Evolutionary conservation across 257 asterid genomes (phyloP).

Genomic region (Sherardia arvensis): DNA sequence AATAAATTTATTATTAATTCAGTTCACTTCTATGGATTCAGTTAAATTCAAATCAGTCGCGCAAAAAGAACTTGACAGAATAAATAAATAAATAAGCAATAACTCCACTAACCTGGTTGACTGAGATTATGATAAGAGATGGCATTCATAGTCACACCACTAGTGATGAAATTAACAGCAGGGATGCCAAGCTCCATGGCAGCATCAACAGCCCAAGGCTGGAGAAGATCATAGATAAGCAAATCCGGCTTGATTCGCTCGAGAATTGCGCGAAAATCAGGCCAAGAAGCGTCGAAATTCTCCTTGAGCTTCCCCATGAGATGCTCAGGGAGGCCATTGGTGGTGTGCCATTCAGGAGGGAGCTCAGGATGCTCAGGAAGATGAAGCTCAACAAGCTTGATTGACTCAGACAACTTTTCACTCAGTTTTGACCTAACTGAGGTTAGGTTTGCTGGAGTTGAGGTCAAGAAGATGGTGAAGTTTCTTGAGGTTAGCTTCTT

Average conservation of each 20-base stretch:
- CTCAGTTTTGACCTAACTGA: not conserved
- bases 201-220: slow-evolving; percentile 7
- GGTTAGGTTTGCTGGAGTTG: not conserved
- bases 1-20: no score
- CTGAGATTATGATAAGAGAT: not conserved
- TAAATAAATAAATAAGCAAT: no score
- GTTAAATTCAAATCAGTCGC: not conserved
- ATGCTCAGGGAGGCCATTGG: slow-evolving; percentile 13
- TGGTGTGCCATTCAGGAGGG: slow-evolving; percentile 8
- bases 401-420: not conserved
- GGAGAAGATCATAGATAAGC: slow-evolving; percentile 11
- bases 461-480: not conserved
- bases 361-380: slow-evolving; percentile 4
- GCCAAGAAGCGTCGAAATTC: not conserved
- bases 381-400: slow-evolving; percentile 11
- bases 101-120: not conserved
- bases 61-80: no score
- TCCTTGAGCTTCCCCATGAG: slow-evolving; percentile 2
- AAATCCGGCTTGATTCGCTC: slow-evolving; percentile 6
- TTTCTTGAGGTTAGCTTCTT: slow-evolving; percentile 3
- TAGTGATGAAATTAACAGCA: not conserved
- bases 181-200: not conserved
- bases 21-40: not conserved
- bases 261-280: not conserved
- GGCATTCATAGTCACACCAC: slow-evolving; percentile 4